Base-by-base conservation (phyloP, 805 yeast species). In the Candida xyloterini region DNA sequence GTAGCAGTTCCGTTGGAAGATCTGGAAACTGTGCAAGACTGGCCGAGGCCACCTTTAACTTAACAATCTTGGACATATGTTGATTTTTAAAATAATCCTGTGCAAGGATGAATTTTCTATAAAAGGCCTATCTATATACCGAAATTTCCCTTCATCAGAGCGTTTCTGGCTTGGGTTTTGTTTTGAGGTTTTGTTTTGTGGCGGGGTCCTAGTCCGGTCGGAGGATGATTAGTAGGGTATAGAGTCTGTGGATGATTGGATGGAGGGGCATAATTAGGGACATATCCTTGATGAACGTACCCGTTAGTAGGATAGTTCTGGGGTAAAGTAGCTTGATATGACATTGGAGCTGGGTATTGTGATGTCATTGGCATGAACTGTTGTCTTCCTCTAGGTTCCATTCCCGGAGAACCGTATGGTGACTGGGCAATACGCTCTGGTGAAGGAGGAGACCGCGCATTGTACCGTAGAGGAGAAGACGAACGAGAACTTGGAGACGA, bases 81-180 rank as follows among this genome's bases (percentile, higher is more conserved):
- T 21, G 15, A 24, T 14, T 20, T 33, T 37, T 28, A 30, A 32
- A 32, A 27, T 24, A 29, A 15, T 36, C 9, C 15, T 18, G 16
- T 27, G 21, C 14, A n/a, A 7, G 26, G 30, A 15, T 36, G 21
- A 15, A 27, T 14, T 28, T 14, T 32, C n/a, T 36, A 15, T 24
- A 15, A 27, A 22, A 10, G 30, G 20, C 10, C 3, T 29, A 14
- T 33, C 24, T 62, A 82, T 26, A 84, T 81, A 32, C 91, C 91
- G 63, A 82, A 84, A 39, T 72, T 72, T 22, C 84, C 84, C 41
- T 75, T 78, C 52, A 76, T 74, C 34, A 84, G 70, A 2, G 86
- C 85, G 36, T 78, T 73, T 50, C 88, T 70, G 31, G 84, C 67
- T 38, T 72, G 68, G 29, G 76, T 81, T 51, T 80, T 78, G 50